Evolutionary conservation across 108 stramenopile genomes (phyloP).

Genomic region (Fragilaria radians): DNA sequence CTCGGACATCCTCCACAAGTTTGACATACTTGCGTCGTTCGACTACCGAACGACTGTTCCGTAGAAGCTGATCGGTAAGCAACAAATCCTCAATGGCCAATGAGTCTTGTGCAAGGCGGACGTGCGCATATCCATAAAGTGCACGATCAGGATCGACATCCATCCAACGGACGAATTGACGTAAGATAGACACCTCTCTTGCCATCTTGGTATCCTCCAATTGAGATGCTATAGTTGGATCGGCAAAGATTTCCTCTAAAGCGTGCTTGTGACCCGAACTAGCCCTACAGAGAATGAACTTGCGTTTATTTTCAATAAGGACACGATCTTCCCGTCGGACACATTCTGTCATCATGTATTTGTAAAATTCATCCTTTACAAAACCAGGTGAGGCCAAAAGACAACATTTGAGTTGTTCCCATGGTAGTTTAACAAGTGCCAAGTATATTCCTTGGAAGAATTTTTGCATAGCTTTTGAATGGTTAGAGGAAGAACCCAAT

Average conservation of each 20-base stretch:
- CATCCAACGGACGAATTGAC: conserved; percentile 89
- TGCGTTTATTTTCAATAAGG: conserved; percentile 84
- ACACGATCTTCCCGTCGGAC: conserved; percentile 73
- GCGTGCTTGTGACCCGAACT: conserved; percentile 94
- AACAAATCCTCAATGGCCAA: conserved; percentile 88
- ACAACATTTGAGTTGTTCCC: conserved; percentile 81
- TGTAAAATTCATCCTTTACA: conserved; percentile 93
- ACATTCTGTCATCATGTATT: conserved; percentile 66
- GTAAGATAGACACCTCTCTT: conserved; percentile 83
- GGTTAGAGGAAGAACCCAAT: conserved; percentile 49
- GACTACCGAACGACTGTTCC: conserved; percentile 58
- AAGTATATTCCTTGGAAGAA: conserved; percentile 94
- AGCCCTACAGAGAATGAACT: conserved; percentile 90
- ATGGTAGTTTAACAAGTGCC: conserved; percentile 80
- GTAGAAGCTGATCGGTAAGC: conserved; percentile 91
- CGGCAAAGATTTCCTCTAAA: conserved; percentile 88
- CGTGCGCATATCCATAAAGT: conserved; percentile 88
- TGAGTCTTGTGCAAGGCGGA: conserved; percentile 76
- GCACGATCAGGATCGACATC: conserved; percentile 87
- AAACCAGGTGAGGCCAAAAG: conserved; percentile 90
- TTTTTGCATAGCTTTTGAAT: conserved; percentile 80
- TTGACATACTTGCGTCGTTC: conserved; percentile 72
- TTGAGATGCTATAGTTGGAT: conserved; percentile 69
- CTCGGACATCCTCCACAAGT: conserved; percentile 86
- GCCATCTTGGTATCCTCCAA: conserved; percentile 90